Conservation (phyloP, 768 basidiomycete genomes). For the Lactarius vividus region DNA sequence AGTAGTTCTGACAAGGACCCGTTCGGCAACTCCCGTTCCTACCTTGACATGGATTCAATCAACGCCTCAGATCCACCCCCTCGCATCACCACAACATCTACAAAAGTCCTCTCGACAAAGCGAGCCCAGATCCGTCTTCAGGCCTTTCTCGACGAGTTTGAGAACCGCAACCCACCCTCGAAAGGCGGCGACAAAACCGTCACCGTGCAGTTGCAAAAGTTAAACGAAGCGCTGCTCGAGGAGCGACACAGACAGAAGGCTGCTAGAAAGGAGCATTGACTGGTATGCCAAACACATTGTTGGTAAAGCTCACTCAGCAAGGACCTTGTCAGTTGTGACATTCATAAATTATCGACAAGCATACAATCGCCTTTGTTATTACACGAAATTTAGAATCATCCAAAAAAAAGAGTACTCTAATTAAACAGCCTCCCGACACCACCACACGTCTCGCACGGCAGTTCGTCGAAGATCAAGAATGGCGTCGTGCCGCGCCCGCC, state of each 20-base stretch:
- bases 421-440: conserved; percentile 54
- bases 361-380: neutral
- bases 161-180: conserved; percentile 33
- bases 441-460: conserved; percentile 54
- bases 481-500: conserved; percentile 52
- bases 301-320: neutral
- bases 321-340: neutral
- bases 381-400: neutral
- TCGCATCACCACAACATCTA: conserved; percentile 14
- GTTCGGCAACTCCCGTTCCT: conserved; percentile 15
- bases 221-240: conserved; percentile 36
- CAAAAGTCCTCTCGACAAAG: conserved; percentile 31
- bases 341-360: neutral
- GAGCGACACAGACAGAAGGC: conserved; percentile 27
- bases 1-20: neutral
- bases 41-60: neutral
- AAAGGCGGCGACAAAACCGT: conserved; percentile 38
- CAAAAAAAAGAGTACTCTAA: neutral
- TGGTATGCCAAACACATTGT: neutral
- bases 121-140: conserved; percentile 32
- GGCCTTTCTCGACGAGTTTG: conserved; percentile 35
- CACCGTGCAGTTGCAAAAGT: conserved; percentile 37
- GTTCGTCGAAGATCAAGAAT: conserved; percentile 53
- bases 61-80: conserved; percentile 30
- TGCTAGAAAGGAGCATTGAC: neutral